A percentile compares a stretch with the other conserved stretches of the same genome.
Conservation (phyloP, 1,284 basidiomycete species). For the Hemileia vastatrix region DNA sequence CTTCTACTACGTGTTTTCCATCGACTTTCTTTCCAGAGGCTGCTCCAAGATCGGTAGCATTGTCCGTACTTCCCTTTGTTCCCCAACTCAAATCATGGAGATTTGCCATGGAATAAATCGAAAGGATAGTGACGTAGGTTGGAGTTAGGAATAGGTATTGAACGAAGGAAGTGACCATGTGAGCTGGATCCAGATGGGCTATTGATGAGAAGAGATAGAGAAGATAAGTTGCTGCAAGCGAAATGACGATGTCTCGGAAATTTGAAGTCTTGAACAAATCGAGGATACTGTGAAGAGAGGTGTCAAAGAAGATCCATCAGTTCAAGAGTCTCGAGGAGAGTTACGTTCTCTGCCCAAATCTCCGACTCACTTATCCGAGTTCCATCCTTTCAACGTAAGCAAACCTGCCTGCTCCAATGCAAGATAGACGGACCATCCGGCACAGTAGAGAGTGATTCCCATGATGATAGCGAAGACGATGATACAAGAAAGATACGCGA, state of each 20-base stretch:
- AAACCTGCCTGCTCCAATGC: conserved; percentile 14
- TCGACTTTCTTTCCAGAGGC: conserved; percentile 81
- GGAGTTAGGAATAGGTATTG: conserved; percentile 49
- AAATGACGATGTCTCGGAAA: conserved; percentile 67
- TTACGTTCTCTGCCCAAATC: not conserved
- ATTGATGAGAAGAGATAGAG: conserved; percentile 76
- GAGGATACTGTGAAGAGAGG: too few relatives aligned
- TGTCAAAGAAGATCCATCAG: too few relatives aligned
- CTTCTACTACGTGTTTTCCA: conserved; percentile 74
- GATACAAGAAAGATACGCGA: conserved; percentile 15
- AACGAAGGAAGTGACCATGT: conserved; percentile 82
- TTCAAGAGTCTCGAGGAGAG: not conserved
- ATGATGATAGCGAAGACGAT: conserved; percentile 23
- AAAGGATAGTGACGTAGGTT: conserved; percentile 70
- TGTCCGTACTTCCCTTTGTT: conserved; percentile 77
- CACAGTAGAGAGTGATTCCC: conserved; percentile 22
- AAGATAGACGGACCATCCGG: conserved; percentile 24
- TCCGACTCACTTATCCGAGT: conserved; percentile 1
- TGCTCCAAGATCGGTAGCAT: conserved; percentile 71
- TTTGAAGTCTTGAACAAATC: conserved; percentile 57
- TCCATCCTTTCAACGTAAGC: conserved; percentile 17
- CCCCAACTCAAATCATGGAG: conserved; percentile 50
- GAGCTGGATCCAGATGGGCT: conserved; percentile 82
- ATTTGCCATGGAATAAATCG: conserved; percentile 38
- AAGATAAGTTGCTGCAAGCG: conserved; percentile 73